These are phyloP conservation scores for Hypomontagnella monticulosa DNA, from an alignment of 495 filamentous ascomycete genomes.

Conservation along the genomic window DNA sequence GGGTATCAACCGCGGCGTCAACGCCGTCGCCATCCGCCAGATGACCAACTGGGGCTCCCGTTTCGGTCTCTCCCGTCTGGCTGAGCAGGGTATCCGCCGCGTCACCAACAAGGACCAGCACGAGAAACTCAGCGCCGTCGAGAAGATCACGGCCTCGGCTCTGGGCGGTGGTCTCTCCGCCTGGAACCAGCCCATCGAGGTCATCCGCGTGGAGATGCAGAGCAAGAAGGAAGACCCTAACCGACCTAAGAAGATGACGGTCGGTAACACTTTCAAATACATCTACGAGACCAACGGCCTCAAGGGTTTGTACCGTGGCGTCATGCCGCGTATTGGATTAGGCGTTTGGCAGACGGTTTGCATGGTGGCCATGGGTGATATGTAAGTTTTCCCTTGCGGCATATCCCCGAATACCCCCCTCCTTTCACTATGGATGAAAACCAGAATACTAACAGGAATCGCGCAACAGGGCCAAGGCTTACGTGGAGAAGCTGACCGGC, in stretches of 20 bases:
- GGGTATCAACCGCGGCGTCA: conserved; percentile 98
- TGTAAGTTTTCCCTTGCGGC: conserved; percentile 74
- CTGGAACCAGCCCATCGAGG: conserved; percentile 99
- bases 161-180: conserved; percentile 93
- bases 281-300: conserved; percentile 91
- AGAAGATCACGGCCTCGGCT: conserved; percentile 90
- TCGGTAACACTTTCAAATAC: conserved; percentile 89
- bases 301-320: conserved; percentile 94
- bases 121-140: conserved; percentile 76
- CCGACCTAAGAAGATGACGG: conserved; percentile 97
- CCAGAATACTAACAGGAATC: conserved; percentile 33
- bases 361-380: conserved; percentile 99
- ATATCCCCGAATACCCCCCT: not conserved
- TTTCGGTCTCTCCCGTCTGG: conserved; percentile 90
- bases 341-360: conserved; percentile 99
- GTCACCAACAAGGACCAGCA: conserved; percentile 81
- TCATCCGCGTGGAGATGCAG: conserved; percentile 99
- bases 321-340: conserved; percentile 90
- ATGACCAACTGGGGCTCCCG: conserved; percentile 99
- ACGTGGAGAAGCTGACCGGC: conserved; percentile 96
- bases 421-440: conserved; percentile 1
- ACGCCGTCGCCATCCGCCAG: conserved; percentile 97
- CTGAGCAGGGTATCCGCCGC: conserved; percentile 86
- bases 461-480: conserved; percentile 84
- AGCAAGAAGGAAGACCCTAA: conserved; percentile 97